Percentiles rank a stretch among this genome's conserved stretches.
These are phyloP conservation scores for Lepiota venenata DNA, from an alignment of 768 basidiomycete species.

Conservation along the genomic window DNA sequence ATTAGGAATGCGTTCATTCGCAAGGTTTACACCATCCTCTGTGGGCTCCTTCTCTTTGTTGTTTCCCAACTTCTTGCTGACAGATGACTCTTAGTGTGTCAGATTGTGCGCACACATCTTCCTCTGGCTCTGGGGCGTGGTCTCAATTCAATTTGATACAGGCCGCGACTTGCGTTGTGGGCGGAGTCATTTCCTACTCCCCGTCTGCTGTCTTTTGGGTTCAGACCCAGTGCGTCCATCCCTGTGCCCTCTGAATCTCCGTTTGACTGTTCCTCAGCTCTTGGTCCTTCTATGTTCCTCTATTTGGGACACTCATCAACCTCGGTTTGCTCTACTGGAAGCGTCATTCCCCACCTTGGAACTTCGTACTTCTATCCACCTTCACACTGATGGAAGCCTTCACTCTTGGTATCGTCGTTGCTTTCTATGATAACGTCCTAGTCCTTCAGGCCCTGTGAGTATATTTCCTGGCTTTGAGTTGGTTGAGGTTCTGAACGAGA, in stretches of 20 bases:
- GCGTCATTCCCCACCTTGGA: constrained; percentile 86
- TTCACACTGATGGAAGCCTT: constrained; percentile 93
- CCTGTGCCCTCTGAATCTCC: not conserved
- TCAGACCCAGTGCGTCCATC: constrained; percentile 52
- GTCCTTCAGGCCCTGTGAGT: constrained; percentile 86
- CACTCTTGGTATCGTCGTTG: constrained; percentile 82
- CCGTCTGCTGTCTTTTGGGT: constrained; percentile 65
- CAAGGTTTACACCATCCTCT: constrained; percentile 89
- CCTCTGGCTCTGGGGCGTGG: not conserved
- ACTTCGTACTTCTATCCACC: constrained; percentile 76
- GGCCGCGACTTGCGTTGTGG: constrained; percentile 71
- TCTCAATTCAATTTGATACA: constrained; percentile 33
- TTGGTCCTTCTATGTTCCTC: constrained; percentile 79
- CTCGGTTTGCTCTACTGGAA: constrained; percentile 88
- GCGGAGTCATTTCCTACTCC: constrained; percentile 67
- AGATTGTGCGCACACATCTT: constrained; percentile 54
- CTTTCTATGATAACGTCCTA: constrained; percentile 66
- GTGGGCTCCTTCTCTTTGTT: constrained; percentile 40
- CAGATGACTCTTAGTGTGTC: constrained; percentile 45
- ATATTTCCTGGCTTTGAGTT: not conserved
- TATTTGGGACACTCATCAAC: constrained; percentile 76
- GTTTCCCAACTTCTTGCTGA: constrained; percentile 1
- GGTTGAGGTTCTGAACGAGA: constrained; percentile 1
- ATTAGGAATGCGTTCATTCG: constrained; percentile 85
- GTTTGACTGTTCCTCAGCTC: constrained; percentile 33